These are phyloP conservation scores for Chytridium lagenaria DNA, from an alignment of 371 early-diverging fungal genomes.

Conservation along the genomic window DNA sequence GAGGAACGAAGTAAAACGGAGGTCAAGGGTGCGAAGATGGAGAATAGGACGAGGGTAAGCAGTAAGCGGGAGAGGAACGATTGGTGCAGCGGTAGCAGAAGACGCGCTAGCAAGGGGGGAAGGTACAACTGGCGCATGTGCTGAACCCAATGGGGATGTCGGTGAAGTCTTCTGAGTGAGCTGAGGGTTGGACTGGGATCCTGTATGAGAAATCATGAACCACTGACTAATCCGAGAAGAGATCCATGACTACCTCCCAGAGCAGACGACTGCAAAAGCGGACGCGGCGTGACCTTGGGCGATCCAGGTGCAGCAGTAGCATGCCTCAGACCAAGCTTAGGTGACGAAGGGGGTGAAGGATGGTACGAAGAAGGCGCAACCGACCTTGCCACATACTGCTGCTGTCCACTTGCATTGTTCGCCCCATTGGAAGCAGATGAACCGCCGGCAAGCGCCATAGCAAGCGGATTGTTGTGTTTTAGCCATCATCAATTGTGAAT, in stretches of 20 bases:
- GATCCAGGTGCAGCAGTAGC: no score
- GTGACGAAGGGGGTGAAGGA: background rate
- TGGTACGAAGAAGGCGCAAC: background rate
- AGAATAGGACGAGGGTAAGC: background rate
- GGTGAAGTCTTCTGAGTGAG: no score
- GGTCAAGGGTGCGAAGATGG: conserved; percentile 1
- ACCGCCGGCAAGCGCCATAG: background rate
- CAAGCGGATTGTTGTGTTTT: no score
- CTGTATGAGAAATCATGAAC: no score
- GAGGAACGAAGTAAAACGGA: conserved; percentile 1
- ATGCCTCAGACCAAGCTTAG: conserved; percentile 8
- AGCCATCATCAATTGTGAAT: background rate
- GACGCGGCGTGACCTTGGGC: no score
- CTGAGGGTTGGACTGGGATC: no score
- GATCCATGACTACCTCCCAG: no score
- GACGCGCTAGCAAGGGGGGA: no score
- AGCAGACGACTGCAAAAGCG: no score
- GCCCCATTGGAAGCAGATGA: background rate
- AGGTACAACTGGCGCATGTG: no score
- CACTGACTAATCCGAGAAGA: no score
- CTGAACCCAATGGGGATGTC: no score
- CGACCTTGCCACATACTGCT: background rate
- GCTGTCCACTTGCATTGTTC: background rate
- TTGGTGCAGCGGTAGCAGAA: background rate
- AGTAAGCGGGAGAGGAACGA: background rate